These are phyloP conservation scores for Aspergillus pseudoglaucus DNA, from an alignment of 2,329 filamentous ascomycete genomes.

Conservation along the genomic window DNA sequence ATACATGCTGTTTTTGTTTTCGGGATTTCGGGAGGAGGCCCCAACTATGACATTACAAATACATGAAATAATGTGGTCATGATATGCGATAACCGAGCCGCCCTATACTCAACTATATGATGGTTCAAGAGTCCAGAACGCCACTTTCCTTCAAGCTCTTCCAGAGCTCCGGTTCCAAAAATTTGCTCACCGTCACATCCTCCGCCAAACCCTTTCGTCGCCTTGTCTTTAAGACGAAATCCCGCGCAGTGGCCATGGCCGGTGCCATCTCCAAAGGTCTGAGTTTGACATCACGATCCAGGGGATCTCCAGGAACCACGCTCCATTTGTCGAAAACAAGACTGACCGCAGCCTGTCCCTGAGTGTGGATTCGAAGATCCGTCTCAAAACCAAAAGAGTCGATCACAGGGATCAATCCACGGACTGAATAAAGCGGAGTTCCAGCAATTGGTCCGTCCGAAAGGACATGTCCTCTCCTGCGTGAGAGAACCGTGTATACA, in stretches of 20 bases:
- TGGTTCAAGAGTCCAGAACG: conserved; percentile 58
- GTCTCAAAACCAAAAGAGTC: conserved; percentile 98
- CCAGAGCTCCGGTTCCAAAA: conserved; percentile 91
- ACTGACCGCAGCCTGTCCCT: conserved; percentile 83
- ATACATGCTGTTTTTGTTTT: not conserved
- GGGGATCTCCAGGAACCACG: conserved; percentile 89
- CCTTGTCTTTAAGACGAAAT: conserved; percentile 95
- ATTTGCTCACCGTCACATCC: conserved; percentile 92
- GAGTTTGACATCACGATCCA: conserved; percentile 78
- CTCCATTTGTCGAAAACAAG: conserved; percentile 95
- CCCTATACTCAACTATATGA: not conserved
- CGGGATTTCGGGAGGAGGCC: not conserved
- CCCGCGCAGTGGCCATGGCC: conserved; percentile 81
- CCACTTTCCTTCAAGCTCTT: conserved; percentile 82
- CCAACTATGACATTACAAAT: conserved; percentile 16
- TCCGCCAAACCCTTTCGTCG: conserved; percentile 89
- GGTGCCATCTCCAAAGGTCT: conserved; percentile 80
- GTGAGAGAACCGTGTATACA: conserved; percentile 84
- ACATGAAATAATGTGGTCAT: conserved; percentile 8
- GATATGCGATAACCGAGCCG: not conserved
- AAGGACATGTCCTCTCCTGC: conserved; percentile 84
- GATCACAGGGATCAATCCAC: conserved; percentile 87
- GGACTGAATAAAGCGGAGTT: conserved; percentile 86
- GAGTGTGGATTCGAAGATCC: conserved; percentile 89
- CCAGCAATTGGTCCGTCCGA: conserved; percentile 92